Evolutionary conservation across 495 filamentous ascomycete genomes (phyloP).

Genomic region (Lasiosphaeria miniovina): DNA sequence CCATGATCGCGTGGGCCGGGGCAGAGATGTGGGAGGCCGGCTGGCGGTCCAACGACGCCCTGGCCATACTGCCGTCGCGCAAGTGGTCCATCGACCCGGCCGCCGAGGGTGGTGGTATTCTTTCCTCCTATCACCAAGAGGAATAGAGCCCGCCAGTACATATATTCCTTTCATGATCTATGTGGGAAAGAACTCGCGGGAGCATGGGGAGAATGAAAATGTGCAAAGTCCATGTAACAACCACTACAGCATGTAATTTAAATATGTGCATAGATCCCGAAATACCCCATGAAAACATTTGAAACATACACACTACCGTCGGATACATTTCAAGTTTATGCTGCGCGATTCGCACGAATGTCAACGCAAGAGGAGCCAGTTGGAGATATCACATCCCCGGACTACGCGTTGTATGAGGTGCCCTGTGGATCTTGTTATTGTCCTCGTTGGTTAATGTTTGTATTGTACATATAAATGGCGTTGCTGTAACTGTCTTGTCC

Average conservation of each 20-base stretch:
- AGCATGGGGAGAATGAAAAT: too few species aligned
- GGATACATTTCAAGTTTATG: too few species aligned
- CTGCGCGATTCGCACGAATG: too few species aligned
- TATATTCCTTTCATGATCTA: too few species aligned
- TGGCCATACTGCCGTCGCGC: slow-evolving; percentile 57
- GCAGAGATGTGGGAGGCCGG: slow-evolving; percentile 88
- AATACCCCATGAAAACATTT: too few species aligned
- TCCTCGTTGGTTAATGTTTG: not conserved
- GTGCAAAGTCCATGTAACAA: too few species aligned
- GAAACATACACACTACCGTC: too few species aligned
- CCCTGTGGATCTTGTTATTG: slow-evolving; percentile 12
- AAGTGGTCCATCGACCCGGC: slow-evolving; percentile 76
- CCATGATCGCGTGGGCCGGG: slow-evolving; percentile 97
- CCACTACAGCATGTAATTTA: too few species aligned
- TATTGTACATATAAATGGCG: slow-evolving; percentile 27
- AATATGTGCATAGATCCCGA: too few species aligned
- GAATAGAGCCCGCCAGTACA: slow-evolving; percentile 26
- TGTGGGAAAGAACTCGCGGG: too few species aligned
- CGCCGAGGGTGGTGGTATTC: slow-evolving; percentile 50
- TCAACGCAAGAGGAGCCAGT: too few species aligned
- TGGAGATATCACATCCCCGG: too few species aligned
- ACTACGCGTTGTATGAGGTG: slow-evolving; percentile 9
- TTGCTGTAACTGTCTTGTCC: slow-evolving; percentile 7
- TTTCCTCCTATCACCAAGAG: slow-evolving; percentile 30
- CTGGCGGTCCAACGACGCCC: slow-evolving; percentile 50